Base-by-base conservation (phyloP, 78 protist species). In the Dictyostelium brefeldianum region DNA sequence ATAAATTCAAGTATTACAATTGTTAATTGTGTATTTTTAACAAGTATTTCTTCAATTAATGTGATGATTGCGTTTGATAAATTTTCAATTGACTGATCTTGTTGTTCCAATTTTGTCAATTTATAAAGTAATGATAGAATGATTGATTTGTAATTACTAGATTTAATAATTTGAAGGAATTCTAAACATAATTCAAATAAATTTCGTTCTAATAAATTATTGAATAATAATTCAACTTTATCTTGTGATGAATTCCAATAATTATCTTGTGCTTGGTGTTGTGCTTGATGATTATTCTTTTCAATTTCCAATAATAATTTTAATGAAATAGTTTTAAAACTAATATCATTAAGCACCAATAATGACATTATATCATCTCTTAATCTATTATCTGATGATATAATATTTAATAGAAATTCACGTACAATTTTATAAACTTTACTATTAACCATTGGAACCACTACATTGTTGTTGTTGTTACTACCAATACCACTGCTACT, bases 291-390 rank as follows among this genome's bases (percentile, higher is more conserved):
- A 71, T 20, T 43, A 20, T 3, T 36, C 22, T 36, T 73, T 73
- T 73, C 79, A n/a, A 73, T 73, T 73, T 73, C 57, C 11, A 73
- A 46, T 73, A 73, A 47, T 73, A 73, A 29, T 73, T 73, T 73
- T 17, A 73, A n/a, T 43, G 79, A 73, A 46, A 73, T 73, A 2
- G 79, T 36, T 47, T 73, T 73, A 46, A 73, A 47, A 17, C 27
- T 46, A 46, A 47, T 73, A 22, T 73, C 79, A 47, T 73, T 73
- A 18, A 47, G 46, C 17, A 46, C 36, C n/a, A 73, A 73, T 48
- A 73, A 17, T 73, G 51, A 47, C 51, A 73, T 36, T 17, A 73
- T 73, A 46, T 48, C 46, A 47, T 73, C 56, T 22, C 56, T 73
- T 14, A 36, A 18, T 41, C 27, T 71, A 20, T 43, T 11, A 73